phyloP scores from a whole-genome alignment of 2,329 filamentous ascomycete species.

The Rosellinia necatrix region DNA sequence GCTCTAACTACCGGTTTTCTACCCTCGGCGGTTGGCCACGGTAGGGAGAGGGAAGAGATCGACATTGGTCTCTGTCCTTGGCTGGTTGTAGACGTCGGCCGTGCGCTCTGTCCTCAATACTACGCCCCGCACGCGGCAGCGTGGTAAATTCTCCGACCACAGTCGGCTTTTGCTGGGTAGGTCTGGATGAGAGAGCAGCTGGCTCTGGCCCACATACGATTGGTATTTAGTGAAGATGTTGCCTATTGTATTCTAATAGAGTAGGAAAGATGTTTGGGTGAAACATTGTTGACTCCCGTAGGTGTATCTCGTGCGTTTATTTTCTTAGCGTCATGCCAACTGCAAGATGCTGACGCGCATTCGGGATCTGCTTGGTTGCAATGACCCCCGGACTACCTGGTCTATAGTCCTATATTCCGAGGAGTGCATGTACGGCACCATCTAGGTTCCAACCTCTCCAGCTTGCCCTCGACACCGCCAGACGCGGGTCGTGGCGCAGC shows the following conservation, averaged over 20 bases:
- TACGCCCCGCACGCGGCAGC: slow-evolving; percentile 4
- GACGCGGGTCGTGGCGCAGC: slow-evolving; percentile 17
- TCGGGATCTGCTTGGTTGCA: background rate
- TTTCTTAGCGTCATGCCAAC: slow-evolving; percentile 8
- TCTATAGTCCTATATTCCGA: slow-evolving; percentile 14
- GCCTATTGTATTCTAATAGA: too few species aligned
- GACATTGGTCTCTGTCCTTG: too few species aligned
- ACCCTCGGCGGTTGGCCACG: too few species aligned
- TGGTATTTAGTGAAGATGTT: too few species aligned
- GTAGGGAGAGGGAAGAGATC: too few species aligned
- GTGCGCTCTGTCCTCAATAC: background rate
- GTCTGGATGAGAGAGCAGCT: too few species aligned
- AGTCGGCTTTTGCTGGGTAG: too few species aligned
- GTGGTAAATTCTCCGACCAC: slow-evolving; percentile 7
- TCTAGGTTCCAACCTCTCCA: slow-evolving; percentile 3
- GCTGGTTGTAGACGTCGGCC: too few species aligned
- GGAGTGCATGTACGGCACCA: slow-evolving; percentile 7
- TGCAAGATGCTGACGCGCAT: background rate
- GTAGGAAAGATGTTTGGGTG: too few species aligned
- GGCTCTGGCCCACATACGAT: too few species aligned
- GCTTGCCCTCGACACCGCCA: slow-evolving; percentile 18
- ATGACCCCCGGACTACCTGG: background rate
- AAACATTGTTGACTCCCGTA: too few species aligned
- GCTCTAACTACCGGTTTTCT: too few species aligned
- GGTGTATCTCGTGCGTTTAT: background rate